These are phyloP conservation scores for Moringa oleifera DNA, from an alignment of 345 rosid genomes.

Conservation along the genomic window DNA sequence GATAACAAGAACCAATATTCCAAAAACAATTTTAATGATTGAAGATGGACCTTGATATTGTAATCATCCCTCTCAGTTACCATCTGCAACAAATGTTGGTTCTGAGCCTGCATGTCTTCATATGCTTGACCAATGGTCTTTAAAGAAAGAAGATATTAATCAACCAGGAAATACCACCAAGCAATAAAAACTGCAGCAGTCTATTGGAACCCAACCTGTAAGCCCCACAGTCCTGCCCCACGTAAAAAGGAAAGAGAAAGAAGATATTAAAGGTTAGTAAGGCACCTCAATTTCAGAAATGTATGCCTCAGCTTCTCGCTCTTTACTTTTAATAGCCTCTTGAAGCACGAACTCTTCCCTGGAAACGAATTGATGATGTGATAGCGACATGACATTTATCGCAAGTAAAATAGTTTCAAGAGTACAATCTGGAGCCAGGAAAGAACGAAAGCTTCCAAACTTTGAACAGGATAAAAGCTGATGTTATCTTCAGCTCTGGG, in stretches of 20 bases:
- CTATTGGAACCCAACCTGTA: not conserved
- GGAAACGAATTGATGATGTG: conserved; percentile 21
- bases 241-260: conserved; percentile 11
- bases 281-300: conserved; percentile 88
- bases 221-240: not conserved
- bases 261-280: conserved; percentile 9
- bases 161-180: not conserved
- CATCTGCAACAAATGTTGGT: conserved; percentile 82
- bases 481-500: too few species aligned
- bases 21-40: not conserved
- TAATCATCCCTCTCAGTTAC: conserved; percentile 85
- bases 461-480: too few species aligned
- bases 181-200: conserved; percentile 5
- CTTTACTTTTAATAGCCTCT: conserved; percentile 81
- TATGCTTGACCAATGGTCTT: conserved; percentile 97
- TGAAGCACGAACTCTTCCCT: conserved; percentile 74
- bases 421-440: too few species aligned
- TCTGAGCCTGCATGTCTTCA: conserved; percentile 94
- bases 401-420: not conserved
- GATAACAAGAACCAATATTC: conserved; percentile 2
- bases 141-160: conserved; percentile 11
- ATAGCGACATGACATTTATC: too few species aligned
- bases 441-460: too few species aligned
- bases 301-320: conserved; percentile 75
- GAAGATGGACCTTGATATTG: conserved; percentile 72